Conservation (phyloP, 495 filamentous ascomycete species). For the Lophiostoma macrostomum region DNA sequence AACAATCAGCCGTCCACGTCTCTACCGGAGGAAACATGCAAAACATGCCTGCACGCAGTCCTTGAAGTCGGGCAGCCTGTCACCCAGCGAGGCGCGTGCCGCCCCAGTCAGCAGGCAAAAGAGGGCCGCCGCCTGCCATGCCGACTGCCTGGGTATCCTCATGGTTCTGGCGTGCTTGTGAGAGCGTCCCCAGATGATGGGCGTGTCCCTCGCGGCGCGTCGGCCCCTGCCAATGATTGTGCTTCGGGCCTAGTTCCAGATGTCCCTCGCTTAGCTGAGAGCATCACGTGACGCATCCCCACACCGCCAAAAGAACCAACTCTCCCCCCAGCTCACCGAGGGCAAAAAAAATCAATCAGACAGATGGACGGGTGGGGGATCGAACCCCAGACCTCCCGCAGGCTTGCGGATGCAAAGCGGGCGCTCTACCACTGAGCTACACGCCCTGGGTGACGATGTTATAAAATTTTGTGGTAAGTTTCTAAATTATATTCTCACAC, state of each 20-base stretch:
- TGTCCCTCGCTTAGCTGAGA: no score
- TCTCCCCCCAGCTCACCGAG: no score
- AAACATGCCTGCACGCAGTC: constrained; percentile 83
- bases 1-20: constrained; percentile 13
- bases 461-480: background rate
- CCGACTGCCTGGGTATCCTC: constrained; percentile 28
- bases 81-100: constrained; percentile 72
- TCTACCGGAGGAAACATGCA: background rate
- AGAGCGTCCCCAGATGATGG: constrained; percentile 5
- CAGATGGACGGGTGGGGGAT: constrained; percentile 38
- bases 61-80: constrained; percentile 83
- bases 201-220: background rate
- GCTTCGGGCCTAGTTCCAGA: background rate
- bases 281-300: no score
- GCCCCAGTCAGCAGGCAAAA: constrained; percentile 44
- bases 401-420: constrained; percentile 38
- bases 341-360: constrained; percentile 8
- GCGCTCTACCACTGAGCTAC: constrained; percentile 46
- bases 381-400: constrained; percentile 43
- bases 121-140: constrained; percentile 26
- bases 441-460: constrained; percentile 8
- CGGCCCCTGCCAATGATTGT: background rate
- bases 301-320: no score
- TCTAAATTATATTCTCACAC: background rate
- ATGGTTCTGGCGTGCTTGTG: constrained; percentile 8